Evolutionary conservation across 306 rosid genomes (phyloP), one percentile per base, ranked within the genome.

Genomic region (Glycyrrhiza uralensis): DNA sequence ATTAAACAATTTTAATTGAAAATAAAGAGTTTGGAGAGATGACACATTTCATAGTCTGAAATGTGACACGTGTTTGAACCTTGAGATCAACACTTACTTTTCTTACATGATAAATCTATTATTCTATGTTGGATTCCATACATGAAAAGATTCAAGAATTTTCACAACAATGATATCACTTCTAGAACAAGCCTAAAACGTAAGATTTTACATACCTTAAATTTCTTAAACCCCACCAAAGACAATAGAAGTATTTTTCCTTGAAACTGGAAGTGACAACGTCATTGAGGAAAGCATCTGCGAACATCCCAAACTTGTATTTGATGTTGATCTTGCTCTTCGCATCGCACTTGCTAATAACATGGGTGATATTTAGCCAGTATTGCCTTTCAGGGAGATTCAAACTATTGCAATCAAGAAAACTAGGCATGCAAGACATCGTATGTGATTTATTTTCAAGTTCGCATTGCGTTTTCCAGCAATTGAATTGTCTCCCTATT

Each of bases 251-350:
- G 66, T 81, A 94, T 86, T 92, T 91, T 59, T 82, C 85, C 47
- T 75, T 41, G 50, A 93, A 91, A 5, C 9, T 71, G 2, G 93
- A 54, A 64, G 76, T 64, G 76, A 86, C 88, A 61, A 91, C 98
- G 2, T 82, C 94, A 51, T 82, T 82, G 4, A 63, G 49, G 71
- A 90, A 87, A 59, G 96, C 97, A 77, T 80, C 94, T 10, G 88
- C 85, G 67, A 90, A 91, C 82, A 93, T 89, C 35, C 98, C 98
- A 56, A 89, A 91, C 73, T 76, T 82, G 61, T 87, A 89, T n/a
- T 74, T 77, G 62, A 79, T 18, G 77, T 69, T 65, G 26, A 79
- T 47, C 33, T 81, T 36, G 29, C 51, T 76, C 75, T 69, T 83
- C 1, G 85, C 82, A 63, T 89, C 83, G 30, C 98, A 94, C 19